Conservation (phyloP, 305 asterid genomes). For the Fraxinus angustifolia region DNA sequence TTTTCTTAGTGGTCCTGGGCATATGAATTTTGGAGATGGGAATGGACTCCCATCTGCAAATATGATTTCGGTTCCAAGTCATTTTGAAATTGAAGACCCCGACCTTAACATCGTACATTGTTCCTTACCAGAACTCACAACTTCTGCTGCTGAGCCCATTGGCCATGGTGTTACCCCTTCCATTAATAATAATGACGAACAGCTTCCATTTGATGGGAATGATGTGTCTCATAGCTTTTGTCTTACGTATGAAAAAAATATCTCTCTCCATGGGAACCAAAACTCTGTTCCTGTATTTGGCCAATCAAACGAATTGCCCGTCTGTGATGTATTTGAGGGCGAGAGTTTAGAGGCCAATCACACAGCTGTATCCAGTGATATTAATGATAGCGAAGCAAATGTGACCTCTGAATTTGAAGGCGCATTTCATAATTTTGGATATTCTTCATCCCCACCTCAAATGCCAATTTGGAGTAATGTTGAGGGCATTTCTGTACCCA, state of each 20-base stretch:
- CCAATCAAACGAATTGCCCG: constrained; percentile 34
- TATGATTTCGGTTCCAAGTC: constrained; percentile 27
- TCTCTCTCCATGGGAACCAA: constrained; percentile 18
- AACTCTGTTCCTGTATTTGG: constrained; percentile 3
- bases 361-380: background rate
- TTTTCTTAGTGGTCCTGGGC: constrained; percentile 36
- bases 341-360: constrained; percentile 25
- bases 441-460: constrained; percentile 40
- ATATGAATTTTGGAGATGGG: constrained; percentile 25
- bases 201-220: constrained; percentile 25
- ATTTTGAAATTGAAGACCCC: constrained; percentile 40
- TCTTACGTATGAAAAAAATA: constrained; percentile 26
- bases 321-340: constrained; percentile 26
- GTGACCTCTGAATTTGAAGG: constrained; percentile 36
- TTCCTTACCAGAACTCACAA: constrained; percentile 28
- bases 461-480: constrained; percentile 38
- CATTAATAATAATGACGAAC: constrained; percentile 27
- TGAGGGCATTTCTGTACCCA: constrained; percentile 30
- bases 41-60: constrained; percentile 30
- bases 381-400: constrained; percentile 14
- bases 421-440: constrained; percentile 36
- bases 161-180: constrained; percentile 16
- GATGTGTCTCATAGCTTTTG: constrained; percentile 22
- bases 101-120: constrained; percentile 19
- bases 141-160: constrained; percentile 25